Base-by-base conservation (phyloP, 805 yeast genomes). In the Peterozyma xylosa region DNA sequence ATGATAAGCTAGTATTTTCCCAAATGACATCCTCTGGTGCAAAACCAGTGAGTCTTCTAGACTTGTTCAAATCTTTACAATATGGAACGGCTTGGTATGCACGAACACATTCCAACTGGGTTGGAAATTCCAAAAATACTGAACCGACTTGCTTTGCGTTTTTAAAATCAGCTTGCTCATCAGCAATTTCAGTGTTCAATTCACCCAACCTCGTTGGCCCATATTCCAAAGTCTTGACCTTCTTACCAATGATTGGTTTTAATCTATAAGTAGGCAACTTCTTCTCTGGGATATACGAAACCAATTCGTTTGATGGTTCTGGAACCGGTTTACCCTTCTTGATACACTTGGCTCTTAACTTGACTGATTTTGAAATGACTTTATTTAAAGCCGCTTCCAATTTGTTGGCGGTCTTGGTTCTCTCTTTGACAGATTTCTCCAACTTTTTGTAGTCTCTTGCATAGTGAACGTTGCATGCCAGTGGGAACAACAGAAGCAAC, bases 11-110 rank as follows among this genome's bases (percentile, higher is more conserved):
- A 53, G 86, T 64, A 58, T 87, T 90, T 36, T 71, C 72, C 98
- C 98, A 91, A 52, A 85, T 68, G 39, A 91, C 71, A 54, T 91
- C 97, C 36, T 78, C 82, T 7, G 98, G 96, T 10, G 84, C 68
- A 41, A 80, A 67, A 30, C 88, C 88, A 42, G 79, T 78, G 52
- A 67, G 64, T 46, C 78, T 66, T 48, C 74, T 72, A 57, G 58
- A 74, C 50, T 51, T 58, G 55, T 63, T 71, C 48, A 70, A 67
- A 57, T 67, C 57, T 56, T 70, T 50, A 53, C 67, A 73, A 51
- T 73, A 75, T 33, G 83, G 82, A 50, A 83, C 64, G n/a, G 87
- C 81, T 66, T 91, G 98, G 63, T 73, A 85, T 39, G 96, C 96
- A 52, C 80, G 73, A 64, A 90, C 97, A 45, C 93, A 83, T 59